Percentiles rank a stretch among this genome's conserved stretches.
phyloP scores from a whole-genome alignment of 176 grass and related monocot genomes.

The Chrysopogon serrulatus region DNA sequence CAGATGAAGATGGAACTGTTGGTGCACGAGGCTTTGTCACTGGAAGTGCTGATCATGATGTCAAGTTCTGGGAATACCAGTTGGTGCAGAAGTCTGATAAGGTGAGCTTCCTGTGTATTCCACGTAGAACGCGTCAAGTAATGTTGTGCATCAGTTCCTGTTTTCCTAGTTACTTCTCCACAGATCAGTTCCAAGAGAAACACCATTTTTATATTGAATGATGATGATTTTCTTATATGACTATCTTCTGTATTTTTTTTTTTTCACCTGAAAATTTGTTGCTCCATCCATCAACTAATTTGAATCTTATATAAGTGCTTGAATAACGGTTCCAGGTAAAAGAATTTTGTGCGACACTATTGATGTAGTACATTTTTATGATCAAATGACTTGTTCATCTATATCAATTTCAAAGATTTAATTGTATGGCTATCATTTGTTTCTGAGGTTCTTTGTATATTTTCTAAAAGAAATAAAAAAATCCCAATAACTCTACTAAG shows the following conservation, averaged over 20 bases:
- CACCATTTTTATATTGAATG: not conserved
- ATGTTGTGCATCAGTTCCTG: not conserved
- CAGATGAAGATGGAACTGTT: constrained; percentile 59
- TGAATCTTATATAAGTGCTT: not conserved
- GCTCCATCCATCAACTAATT: not conserved
- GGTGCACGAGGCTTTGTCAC: constrained; percentile 75
- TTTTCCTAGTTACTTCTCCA: not conserved
- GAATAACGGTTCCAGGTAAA: not conserved
- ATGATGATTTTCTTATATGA: not conserved
- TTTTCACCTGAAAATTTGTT: not conserved
- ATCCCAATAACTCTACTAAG: not conserved
- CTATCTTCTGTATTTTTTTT: not conserved
- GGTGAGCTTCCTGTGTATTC: constrained; percentile 44
- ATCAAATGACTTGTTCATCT: not conserved
- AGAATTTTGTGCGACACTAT: not conserved
- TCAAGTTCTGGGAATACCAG: constrained; percentile 97
- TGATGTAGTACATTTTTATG: not conserved
- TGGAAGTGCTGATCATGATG: constrained; percentile 80
- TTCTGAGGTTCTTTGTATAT: not conserved
- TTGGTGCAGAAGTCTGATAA: constrained; percentile 56
- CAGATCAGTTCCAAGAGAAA: not conserved
- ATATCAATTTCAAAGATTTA: not conserved
- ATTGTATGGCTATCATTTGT: not conserved
- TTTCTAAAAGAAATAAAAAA: not conserved
- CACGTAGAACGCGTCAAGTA: not conserved